phyloP scores from a whole-genome alignment of 148 eudicot genomes.

The Rhododendron vialii region DNA sequence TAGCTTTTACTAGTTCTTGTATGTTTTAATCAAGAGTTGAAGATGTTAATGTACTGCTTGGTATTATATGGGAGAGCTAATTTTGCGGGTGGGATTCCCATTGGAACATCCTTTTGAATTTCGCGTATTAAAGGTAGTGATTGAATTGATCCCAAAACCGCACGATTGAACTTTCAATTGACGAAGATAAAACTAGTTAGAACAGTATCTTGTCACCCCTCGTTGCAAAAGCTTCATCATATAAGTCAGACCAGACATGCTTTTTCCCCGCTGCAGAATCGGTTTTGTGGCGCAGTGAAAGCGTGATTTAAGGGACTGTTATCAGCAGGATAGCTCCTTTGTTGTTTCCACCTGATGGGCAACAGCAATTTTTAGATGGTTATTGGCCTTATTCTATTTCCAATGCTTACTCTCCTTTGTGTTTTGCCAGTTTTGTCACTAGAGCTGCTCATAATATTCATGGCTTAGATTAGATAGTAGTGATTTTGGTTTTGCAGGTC shows the following conservation, averaged over 20 bases:
- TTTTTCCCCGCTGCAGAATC: no score
- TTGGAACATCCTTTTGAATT: not conserved
- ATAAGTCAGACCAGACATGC: no score
- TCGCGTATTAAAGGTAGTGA: not conserved
- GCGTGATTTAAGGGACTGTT: no score
- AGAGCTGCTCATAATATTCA: no score
- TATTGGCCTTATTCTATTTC: not conserved
- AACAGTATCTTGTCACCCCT: not conserved
- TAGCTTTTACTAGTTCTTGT: not conserved
- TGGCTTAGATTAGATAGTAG: not conserved
- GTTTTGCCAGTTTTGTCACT: not conserved
- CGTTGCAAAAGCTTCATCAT: not conserved
- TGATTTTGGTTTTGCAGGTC: conserved; percentile 55
- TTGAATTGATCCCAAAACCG: no score
- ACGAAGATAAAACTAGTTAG: not conserved
- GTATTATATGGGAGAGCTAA: not conserved
- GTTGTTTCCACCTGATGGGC: no score
- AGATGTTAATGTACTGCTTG: not conserved
- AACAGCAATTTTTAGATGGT: not conserved
- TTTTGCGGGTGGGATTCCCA: not conserved
- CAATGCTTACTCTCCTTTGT: not conserved
- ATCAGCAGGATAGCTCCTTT: no score
- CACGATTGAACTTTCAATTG: no score
- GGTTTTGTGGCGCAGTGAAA: no score
- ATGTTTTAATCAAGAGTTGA: not conserved